phyloP scores from a whole-genome alignment of 352 stramenopile species.

The Phytophthora pisi region DNA sequence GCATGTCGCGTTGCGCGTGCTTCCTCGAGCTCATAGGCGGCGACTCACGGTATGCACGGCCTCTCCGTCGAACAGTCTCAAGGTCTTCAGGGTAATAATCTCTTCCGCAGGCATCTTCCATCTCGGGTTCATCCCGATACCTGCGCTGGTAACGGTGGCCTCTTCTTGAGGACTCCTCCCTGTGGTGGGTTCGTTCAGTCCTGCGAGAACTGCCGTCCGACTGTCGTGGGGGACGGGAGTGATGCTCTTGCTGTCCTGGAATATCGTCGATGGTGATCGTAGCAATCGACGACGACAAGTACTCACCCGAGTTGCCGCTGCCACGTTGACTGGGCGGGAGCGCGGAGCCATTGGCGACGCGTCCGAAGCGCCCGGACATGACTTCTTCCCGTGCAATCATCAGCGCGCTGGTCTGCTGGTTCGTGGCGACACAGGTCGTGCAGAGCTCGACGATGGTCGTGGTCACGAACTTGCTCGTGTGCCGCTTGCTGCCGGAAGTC shows the following conservation, averaged over 20 bases:
- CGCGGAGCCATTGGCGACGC: constrained; percentile 10
- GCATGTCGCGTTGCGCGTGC: constrained; percentile 13
- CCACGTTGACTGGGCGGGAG: constrained; percentile 13
- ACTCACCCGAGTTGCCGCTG: constrained; percentile 16
- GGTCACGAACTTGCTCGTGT: constrained; percentile 41
- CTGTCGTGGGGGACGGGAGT: constrained; percentile 25
- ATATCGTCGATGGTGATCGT: constrained; percentile 44
- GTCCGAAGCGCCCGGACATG: constrained; percentile 38
- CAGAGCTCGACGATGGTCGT: constrained; percentile 46
- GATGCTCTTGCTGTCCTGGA: constrained; percentile 29
- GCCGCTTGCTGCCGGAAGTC: constrained; percentile 31
- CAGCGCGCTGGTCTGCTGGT: constrained; percentile 39
- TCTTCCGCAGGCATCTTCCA: constrained; percentile 9
- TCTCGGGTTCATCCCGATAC: constrained; percentile 11
- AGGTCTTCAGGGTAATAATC: constrained; percentile 8
- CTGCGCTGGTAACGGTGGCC: constrained; percentile 11
- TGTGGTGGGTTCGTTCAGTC: constrained; percentile 8
- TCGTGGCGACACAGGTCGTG: constrained; percentile 39
- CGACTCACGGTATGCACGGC: constrained; percentile 13
- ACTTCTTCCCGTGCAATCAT: constrained; percentile 58
- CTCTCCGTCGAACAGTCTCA: constrained; percentile 15
- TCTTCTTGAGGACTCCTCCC: constrained; percentile 12
- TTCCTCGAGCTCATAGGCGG: constrained; percentile 8
- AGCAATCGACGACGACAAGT: constrained; percentile 17
- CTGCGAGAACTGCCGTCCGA: constrained; percentile 19